Base-by-base conservation (phyloP, 345 rosid genomes). In the Linum usitatissimum region DNA sequence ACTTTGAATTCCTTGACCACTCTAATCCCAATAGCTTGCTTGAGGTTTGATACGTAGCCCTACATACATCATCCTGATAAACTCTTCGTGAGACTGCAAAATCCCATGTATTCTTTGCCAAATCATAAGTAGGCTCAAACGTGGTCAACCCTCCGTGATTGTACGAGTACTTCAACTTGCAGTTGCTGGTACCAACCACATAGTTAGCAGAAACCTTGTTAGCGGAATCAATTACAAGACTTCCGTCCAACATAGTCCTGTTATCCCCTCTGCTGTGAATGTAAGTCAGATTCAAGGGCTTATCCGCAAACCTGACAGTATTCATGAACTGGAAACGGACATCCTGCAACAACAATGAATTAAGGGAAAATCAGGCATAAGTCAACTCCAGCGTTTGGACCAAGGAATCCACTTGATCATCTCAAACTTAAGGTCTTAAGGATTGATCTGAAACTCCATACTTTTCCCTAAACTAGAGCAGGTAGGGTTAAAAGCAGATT, bases 261-360 rank as follows among this genome's bases (percentile, higher is more conserved):
- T 79, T 81, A 60, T 86, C 90, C 40, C 70, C 79, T 75, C 78
- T 77, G 62, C 71, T 68, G 70, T 88, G 98, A 68, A 88, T 88
- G 70, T 88, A 91, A 31, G 92, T 86, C 68, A 91, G 55, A 65
- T 85, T 85, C 87, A 91, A 77, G 8, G 90, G 90, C 72, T 88
- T 91, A 68, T 91, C 86, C 3, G 67, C 90, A 66, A 88, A 68
- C 70, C 62, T 82, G 30, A 85, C 73, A 0, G 81, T 72, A 81
- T 85, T 91, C 96, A 91, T 91, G 65, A 91, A 91, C 87, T 86
- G 98, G 75, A 91, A 91, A 75, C 87, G 78, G 59, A 86, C 79
- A 72, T 91, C 96, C 98, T 88, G 81, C 67, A 60, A 63, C 65
- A 55, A 28, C 31, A 58, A 55, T 12, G 62, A 61, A 34, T 10